A percentile compares a stretch with the other conserved stretches of the same genome.
phyloP scores from a whole-genome alignment of 352 stramenopile species.

The Globisporangium spinosum region DNA sequence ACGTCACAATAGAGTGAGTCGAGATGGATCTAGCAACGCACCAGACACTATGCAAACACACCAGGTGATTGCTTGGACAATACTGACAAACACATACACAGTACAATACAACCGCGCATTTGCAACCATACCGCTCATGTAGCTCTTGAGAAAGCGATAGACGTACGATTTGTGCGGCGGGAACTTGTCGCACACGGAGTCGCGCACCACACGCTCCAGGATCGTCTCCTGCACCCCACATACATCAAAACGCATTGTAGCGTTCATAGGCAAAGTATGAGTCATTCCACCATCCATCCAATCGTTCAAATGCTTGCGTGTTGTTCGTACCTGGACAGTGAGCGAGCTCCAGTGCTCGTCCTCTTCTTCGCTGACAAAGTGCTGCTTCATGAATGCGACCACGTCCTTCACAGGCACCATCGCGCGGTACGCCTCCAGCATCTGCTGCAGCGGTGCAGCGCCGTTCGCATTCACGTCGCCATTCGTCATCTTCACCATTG shows the following conservation, averaged over 20 bases:
- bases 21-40: not conserved
- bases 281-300: not conserved
- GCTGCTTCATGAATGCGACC: conserved; percentile 32
- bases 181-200: conserved; percentile 57
- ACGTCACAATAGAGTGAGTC: not conserved
- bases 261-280: not conserved
- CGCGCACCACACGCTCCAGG: conserved; percentile 46
- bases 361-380: conserved; percentile 12
- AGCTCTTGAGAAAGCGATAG: conserved; percentile 70
- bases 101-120: not conserved
- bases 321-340: conserved; percentile 43
- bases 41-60: not conserved
- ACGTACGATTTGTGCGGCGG: conserved; percentile 56
- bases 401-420: conserved; percentile 54
- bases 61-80: not conserved
- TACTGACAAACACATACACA: not conserved
- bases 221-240: conserved; percentile 37
- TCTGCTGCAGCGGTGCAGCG: conserved; percentile 22
- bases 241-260: not conserved
- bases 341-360: conserved; percentile 43
- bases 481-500: conserved; percentile 3
- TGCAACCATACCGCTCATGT: conserved; percentile 42
- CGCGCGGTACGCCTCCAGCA: conserved; percentile 61
- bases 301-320: not conserved
- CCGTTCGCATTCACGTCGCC: not conserved